Evolutionary conservation across 129 eudicot species (phyloP).

Genomic region (Flaveria sonorensis): DNA sequence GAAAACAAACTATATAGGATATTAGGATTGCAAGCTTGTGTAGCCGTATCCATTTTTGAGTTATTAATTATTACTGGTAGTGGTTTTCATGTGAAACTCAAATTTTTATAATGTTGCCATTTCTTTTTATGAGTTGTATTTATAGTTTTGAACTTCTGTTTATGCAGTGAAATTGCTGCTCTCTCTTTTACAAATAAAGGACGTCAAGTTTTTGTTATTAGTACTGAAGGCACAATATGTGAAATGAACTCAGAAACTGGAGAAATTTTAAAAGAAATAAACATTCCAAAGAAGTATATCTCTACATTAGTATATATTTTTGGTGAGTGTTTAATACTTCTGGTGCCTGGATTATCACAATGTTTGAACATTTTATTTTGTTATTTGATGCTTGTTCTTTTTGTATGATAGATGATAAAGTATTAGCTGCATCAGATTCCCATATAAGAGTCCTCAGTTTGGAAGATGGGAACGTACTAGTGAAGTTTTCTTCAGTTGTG

Average conservation of each 20-base stretch:
- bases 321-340: slow-evolving; percentile 37
- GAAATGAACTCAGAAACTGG: slow-evolving; percentile 58
- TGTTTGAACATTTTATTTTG: background rate
- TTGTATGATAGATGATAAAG: slow-evolving; percentile 45
- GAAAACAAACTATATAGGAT: background rate
- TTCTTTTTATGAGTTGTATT: background rate
- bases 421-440: slow-evolving; percentile 46
- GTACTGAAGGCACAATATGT: slow-evolving; percentile 42
- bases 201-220: slow-evolving; percentile 37
- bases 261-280: slow-evolving; percentile 42
- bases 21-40: background rate
- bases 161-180: slow-evolving; percentile 50
- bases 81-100: slow-evolving; percentile 14
- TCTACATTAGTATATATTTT: slow-evolving; percentile 35
- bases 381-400: slow-evolving; percentile 22
- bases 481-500: slow-evolving; percentile 43
- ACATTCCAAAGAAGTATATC: slow-evolving; percentile 44
- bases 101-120: background rate
- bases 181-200: slow-evolving; percentile 52
- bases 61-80: background rate
- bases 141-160: slow-evolving; percentile 1
- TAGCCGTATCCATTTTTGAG: background rate
- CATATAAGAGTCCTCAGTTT: slow-evolving; percentile 37
- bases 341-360: background rate
- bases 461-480: slow-evolving; percentile 46